Evolutionary conservation across 148 eudicot genomes (phyloP).

Genomic region (Polygonum aviculare): DNA sequence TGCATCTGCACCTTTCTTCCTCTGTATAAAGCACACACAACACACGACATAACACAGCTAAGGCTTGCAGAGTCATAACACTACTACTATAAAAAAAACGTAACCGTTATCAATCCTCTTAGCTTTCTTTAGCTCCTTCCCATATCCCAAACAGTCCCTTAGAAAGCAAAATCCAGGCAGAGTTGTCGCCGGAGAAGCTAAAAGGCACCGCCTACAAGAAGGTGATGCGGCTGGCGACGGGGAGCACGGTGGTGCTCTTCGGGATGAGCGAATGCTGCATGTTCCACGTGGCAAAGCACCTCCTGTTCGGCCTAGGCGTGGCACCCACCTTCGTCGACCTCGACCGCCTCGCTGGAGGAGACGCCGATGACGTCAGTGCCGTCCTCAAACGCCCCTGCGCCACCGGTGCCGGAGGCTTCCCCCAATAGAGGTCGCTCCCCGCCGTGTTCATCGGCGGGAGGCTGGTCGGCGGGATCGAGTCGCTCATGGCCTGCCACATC

Average conservation of each 20-base stretch:
- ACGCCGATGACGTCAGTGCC: too few relatives aligned
- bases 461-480: conserved; percentile 52
- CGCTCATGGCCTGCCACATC: conserved; percentile 59
- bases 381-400: conserved; percentile 1
- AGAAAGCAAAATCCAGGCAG: background rate
- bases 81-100: too few relatives aligned
- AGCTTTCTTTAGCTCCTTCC: too few relatives aligned
- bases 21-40: background rate
- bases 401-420: conserved; percentile 6
- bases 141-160: too few relatives aligned
- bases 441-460: conserved; percentile 53
- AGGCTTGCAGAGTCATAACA: background rate
- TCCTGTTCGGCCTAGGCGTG: too few relatives aligned
- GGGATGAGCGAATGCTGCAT: conserved; percentile 54
- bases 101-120: too few relatives aligned
- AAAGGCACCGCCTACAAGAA: conserved; percentile 24
- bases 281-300: conserved; percentile 7
- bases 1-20: too few relatives aligned
- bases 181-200: background rate
- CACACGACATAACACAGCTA: background rate
- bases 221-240: conserved; percentile 22
- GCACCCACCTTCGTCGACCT: too few relatives aligned
- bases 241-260: conserved; percentile 67
- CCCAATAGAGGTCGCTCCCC: conserved; percentile 19
- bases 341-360: too few relatives aligned